phyloP scores from a whole-genome alignment of 2,329 filamentous ascomycete genomes.

The Penicillium griseofulvum region DNA sequence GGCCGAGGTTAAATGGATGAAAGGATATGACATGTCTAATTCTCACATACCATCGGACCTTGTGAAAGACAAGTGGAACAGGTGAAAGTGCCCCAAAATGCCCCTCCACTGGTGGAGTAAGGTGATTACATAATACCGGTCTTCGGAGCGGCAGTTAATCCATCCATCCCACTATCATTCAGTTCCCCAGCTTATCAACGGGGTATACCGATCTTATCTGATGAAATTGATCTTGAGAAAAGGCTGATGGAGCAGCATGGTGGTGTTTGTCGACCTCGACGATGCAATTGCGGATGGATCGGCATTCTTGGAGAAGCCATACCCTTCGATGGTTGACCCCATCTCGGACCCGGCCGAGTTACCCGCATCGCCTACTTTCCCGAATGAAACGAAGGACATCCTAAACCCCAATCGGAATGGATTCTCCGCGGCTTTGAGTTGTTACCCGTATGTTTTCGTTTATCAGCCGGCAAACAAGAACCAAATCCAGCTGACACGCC shows the following conservation, averaged over 20 bases:
- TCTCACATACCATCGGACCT: background rate
- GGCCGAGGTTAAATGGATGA: background rate
- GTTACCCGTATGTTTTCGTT: conserved; percentile 47
- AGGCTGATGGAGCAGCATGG: conserved; percentile 40
- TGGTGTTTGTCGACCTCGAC: conserved; percentile 49
- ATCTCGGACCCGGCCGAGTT: conserved; percentile 12
- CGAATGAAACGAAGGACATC: conserved; percentile 4
- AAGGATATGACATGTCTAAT: background rate
- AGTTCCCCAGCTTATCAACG: too few relatives aligned
- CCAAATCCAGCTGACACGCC: conserved; percentile 16
- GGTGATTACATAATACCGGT: background rate
- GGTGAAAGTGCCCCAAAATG: background rate
- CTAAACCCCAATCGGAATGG: conserved; percentile 28
- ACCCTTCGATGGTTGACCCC: conserved; percentile 16
- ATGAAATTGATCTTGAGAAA: conserved; percentile 18
- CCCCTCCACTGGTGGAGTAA: too few relatives aligned
- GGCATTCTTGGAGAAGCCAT: conserved; percentile 18
- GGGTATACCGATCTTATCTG: conserved; percentile 18
- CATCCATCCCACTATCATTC: conserved; percentile 19
- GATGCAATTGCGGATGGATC: conserved; percentile 33
- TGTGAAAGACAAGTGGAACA: background rate
- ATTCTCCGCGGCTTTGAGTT: conserved; percentile 46
- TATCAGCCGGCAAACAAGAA: conserved; percentile 3
- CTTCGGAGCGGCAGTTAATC: conserved; percentile 4
- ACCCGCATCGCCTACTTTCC: conserved; percentile 9